Evolutionary conservation across 2,329 filamentous ascomycete species (phyloP).

Genomic region (Colletotrichum trifolii): DNA sequence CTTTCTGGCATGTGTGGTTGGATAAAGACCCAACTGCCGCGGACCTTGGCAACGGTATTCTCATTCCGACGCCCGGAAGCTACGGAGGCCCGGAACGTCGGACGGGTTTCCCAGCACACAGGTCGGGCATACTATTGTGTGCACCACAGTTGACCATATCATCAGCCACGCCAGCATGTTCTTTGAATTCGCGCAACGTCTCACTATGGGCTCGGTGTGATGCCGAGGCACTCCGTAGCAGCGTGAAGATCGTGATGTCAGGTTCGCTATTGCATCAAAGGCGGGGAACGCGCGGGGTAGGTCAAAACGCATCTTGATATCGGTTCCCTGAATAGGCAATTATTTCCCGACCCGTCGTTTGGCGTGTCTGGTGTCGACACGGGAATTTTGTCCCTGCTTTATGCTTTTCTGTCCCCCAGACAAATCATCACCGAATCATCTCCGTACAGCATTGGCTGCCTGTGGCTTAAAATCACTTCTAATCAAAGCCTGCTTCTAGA

Average conservation of each 20-base stretch:
- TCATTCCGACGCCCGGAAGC: too few species aligned
- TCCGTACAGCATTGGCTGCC: not conserved
- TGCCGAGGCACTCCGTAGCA: conserved; percentile 23
- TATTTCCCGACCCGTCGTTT: not conserved
- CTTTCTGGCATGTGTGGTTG: too few species aligned
- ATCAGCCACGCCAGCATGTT: not conserved
- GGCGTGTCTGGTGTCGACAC: too few species aligned
- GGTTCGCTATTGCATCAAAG: conserved; percentile 5
- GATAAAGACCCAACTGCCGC: too few species aligned
- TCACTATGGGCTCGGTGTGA: conserved; percentile 9
- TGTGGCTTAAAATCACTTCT: too few species aligned
- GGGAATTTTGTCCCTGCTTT: too few species aligned
- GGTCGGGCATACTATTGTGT: too few species aligned
- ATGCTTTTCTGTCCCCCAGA: too few species aligned
- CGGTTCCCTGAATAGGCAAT: conserved; percentile 16
- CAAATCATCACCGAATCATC: not conserved
- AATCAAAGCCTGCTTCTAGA: conserved; percentile 3
- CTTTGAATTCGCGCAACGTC: not conserved
- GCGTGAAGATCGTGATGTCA: conserved; percentile 16
- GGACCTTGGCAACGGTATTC: too few species aligned
- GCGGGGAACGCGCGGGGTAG: conserved; percentile 36
- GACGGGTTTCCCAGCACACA: too few species aligned
- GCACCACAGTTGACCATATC: not conserved
- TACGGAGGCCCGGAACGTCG: too few species aligned
- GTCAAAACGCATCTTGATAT: conserved; percentile 1